Evolutionary conservation across 2,329 filamentous ascomycete species (phyloP), one percentile per base, ranked within the genome.

Genomic region (Aquanectria penicillioides): DNA sequence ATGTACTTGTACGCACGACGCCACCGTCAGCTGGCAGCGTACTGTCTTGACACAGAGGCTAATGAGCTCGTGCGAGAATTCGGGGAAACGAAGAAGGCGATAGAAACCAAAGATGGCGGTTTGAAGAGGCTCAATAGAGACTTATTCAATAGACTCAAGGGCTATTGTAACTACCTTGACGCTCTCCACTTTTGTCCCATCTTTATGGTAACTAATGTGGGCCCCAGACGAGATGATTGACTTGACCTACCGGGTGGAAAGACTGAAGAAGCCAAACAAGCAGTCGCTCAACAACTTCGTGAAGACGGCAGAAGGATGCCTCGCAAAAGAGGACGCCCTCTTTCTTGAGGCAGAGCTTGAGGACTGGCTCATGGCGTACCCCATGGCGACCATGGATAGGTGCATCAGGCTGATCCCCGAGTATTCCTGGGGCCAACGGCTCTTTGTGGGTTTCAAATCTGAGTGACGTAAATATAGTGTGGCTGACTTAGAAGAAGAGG

Each of bases 341-440:
- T 56, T 51, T 38, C 20, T 59, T 13, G 51, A 60, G 2, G 34
- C 22, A 23, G 31, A 29, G 15, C n/a, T 5, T 1, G 48, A 34
- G 11, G 38, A 52, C 6, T 52, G 49, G 49, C 10, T 15, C 6
- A 5, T 28, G 22, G 12, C 26, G 6, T 34, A 15, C 12, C 37
- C 37, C 5, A 25, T 52, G 20, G 37, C 31, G 11, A 34, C 29
- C 6, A 12, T 52, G 22, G 13, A 52, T 22, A 37, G 38, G 9
- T 52, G 28, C 28, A 11, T 15, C 12, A 52, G 22, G n/a, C 11
- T 52, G 3, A 34, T 36, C 8, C 28, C 38, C 6, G 49, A 52
- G n/a, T 40, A 52, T 26, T 6, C 18, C 12, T 20, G 22, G 29
- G 28, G 37, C 6, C 22, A 29, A 22, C 20, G 22, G 12, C n/a